phyloP scores from a whole-genome alignment of 1,139 yeast genomes.

The Candida sanyaensis region DNA sequence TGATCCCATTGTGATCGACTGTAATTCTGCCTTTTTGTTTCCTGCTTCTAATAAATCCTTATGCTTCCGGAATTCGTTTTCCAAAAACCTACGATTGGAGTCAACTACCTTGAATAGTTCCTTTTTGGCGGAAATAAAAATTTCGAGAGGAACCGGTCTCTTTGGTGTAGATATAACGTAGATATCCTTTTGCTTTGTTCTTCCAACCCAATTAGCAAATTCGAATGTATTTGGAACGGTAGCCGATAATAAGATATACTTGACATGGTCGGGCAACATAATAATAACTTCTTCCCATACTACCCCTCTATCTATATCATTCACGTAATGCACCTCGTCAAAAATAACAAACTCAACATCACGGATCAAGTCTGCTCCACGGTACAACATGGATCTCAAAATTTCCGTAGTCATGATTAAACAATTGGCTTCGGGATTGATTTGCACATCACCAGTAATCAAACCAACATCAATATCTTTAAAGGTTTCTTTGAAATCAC shows the following conservation, averaged over 20 bases:
- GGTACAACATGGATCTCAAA: slow-evolving; percentile 88
- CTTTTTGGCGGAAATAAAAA: slow-evolving; percentile 75
- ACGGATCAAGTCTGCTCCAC: slow-evolving; percentile 94
- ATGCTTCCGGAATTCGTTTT: slow-evolving; percentile 64
- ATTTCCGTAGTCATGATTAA: slow-evolving; percentile 98
- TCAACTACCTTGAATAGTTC: slow-evolving; percentile 72
- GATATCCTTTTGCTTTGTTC: slow-evolving; percentile 93
- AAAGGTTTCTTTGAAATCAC: slow-evolving; percentile 86
- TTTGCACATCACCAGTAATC: slow-evolving; percentile 97
- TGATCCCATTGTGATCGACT: slow-evolving; percentile 41
- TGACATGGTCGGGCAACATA: slow-evolving; percentile 94
- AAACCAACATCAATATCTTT: slow-evolving; percentile 86
- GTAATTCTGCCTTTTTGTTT: slow-evolving; percentile 29
- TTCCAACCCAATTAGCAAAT: slow-evolving; percentile 98
- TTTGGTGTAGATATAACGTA: slow-evolving; percentile 95
- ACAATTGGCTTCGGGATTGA: slow-evolving; percentile 96
- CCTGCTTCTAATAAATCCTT: slow-evolving; percentile 46
- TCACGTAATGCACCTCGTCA: slow-evolving; percentile 97
- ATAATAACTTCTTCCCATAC: slow-evolving; percentile 99
- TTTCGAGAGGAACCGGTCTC: slow-evolving; percentile 93
- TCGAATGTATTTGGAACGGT: slow-evolving; percentile 98
- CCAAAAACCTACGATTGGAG: slow-evolving; percentile 68
- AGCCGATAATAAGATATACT: slow-evolving; percentile 85
- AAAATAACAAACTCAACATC: slow-evolving; percentile 97
- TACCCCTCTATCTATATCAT: slow-evolving; percentile 96